Evolutionary conservation across 805 yeast genomes (phyloP), one percentile per base, ranked within the genome.

Genomic region (Candida golubevii): DNA sequence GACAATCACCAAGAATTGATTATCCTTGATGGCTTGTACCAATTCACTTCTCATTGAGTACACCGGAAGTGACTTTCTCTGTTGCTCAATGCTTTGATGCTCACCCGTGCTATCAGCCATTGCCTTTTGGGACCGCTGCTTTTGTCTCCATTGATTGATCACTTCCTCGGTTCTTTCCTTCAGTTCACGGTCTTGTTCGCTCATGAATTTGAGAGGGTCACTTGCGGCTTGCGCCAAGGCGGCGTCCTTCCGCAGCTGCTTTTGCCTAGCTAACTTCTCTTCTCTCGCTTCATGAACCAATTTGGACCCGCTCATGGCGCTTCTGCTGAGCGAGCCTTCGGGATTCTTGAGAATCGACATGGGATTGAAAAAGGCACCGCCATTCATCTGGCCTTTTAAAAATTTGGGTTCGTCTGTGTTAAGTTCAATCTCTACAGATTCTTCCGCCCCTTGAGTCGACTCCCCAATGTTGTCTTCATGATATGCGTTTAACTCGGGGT

Each of bases 1-100:
- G 45, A 89, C 85, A 8, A 91, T 78, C 6, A 91, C 76, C n/a
- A 82, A 67, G 0, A 90, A 88, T 58, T 81, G 97, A 59, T 89
- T 86, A 30, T 83, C 87, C 32, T 77, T 59, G 3, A 91, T 79
- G 1, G 83, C 65, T 34, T 73, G 66, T 5, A 90, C 49, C 0
- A 90, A 65, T n/a, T 78, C 72, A 8, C 72, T 68, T 39, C 82
- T 72, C 4, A 79, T 83, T 18, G 80, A 70, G 58, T 71, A 85
- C 0, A 89, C 95, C 0, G 98, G 98, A 32, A 91, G 67, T 1
- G 71, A 58, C 48, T 67, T 66, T 38, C 91, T 61, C 45, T 79
- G 83, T 35, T 68, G 46, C 12, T 37, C 46, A 9, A 53, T 41
- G 13, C 43, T 37, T 8, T 36, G 41, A 18, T 18, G 23, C 2